Percentiles rank a stretch among this genome's conserved stretches.
Evolutionary conservation across 352 stramenopile species (phyloP).

Genomic region (Phytophthora cryptogea): DNA sequence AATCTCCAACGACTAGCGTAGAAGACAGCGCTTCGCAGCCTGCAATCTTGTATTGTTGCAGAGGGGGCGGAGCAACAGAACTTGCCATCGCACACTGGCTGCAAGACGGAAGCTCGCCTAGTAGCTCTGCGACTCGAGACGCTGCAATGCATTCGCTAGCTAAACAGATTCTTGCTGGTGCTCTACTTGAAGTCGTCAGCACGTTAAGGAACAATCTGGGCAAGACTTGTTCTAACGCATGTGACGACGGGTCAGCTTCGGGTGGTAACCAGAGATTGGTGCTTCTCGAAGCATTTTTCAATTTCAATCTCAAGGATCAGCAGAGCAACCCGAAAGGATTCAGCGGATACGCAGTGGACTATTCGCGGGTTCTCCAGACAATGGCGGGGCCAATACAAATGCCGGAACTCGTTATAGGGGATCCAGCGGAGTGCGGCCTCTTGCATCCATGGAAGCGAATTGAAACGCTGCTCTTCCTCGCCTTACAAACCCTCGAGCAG

Average conservation of each 20-base stretch:
- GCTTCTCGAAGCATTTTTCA: conserved; percentile 30
- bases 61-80: conserved; percentile 55
- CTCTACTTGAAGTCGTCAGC: conserved; percentile 43
- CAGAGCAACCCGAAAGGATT: conserved; percentile 12
- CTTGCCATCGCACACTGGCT: conserved; percentile 39
- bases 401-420: conserved; percentile 38
- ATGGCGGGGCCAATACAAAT: conserved; percentile 38
- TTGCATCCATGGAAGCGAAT: conserved; percentile 61
- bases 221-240: conserved; percentile 4
- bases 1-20: conserved; percentile 5
- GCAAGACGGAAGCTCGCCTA: background rate
- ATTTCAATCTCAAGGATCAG: conserved; percentile 9
- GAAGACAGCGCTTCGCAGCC: background rate
- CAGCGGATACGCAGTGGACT: conserved; percentile 37
- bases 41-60: conserved; percentile 33
- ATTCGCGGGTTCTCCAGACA: conserved; percentile 35
- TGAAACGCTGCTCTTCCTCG: conserved; percentile 49
- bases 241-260: background rate
- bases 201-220: conserved; percentile 35
- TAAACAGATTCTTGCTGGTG: conserved; percentile 27
- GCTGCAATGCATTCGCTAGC: conserved; percentile 13
- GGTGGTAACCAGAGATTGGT: conserved; percentile 25
- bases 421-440: conserved; percentile 40
- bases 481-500: conserved; percentile 60
- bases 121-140: background rate